These are phyloP conservation scores for Alopecurus myosuroides DNA, from an alignment of 176 grass and related monocot species.

Conservation along the genomic window DNA sequence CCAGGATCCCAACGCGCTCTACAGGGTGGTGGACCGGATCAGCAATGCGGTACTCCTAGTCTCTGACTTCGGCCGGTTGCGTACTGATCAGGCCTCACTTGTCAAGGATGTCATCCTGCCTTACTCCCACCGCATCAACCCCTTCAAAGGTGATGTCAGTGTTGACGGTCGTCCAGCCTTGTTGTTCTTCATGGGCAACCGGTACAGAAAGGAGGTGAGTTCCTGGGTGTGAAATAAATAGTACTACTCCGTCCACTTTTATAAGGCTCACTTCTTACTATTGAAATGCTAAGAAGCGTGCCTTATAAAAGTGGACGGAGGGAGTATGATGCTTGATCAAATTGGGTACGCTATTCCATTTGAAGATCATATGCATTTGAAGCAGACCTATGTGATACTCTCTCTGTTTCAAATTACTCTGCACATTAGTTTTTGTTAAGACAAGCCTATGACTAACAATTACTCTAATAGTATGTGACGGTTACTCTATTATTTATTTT, in stretches of 20 bases:
- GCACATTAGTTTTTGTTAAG: background rate
- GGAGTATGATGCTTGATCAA: constrained; percentile 5
- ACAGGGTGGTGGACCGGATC: constrained; percentile 60
- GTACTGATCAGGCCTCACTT: constrained; percentile 69
- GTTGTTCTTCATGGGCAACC: constrained; percentile 98
- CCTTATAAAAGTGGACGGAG: too few relatives aligned
- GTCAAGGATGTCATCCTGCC: constrained; percentile 94
- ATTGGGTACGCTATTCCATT: background rate
- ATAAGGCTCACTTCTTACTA: too few relatives aligned
- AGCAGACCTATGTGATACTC: background rate
- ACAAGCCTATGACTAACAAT: background rate
- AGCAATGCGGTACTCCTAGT: constrained; percentile 78
- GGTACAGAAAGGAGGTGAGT: constrained; percentile 89
- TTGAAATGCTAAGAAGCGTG: too few relatives aligned
- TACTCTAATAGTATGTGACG: background rate
- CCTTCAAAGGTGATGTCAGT: constrained; percentile 55
- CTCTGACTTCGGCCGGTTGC: constrained; percentile 82
- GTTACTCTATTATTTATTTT: background rate
- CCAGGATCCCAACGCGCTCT: constrained; percentile 92
- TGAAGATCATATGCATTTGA: background rate
- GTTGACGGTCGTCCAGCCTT: constrained; percentile 49
- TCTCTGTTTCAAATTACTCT: background rate
- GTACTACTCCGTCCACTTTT: too few relatives aligned
- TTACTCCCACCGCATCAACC: constrained; percentile 85
- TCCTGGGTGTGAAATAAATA: background rate